phyloP scores from a whole-genome alignment of 768 basidiomycete species.

The Amanita rimosa region DNA sequence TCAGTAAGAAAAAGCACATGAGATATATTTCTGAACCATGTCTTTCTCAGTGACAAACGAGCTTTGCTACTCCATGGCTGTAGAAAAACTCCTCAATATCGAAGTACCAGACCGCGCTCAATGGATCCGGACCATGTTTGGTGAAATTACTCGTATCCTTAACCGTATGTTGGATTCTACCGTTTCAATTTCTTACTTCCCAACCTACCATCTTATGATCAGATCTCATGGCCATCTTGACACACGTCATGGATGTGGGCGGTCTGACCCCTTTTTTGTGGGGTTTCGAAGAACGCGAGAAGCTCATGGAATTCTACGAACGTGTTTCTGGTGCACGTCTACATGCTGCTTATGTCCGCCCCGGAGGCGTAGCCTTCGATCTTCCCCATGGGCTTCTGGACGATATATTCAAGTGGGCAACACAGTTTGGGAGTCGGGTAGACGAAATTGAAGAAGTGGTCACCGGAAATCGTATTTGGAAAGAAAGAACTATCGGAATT shows the following conservation, averaged over 20 bases:
- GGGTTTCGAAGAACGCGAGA: slow-evolving; percentile 99
- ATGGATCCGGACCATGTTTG: slow-evolving; percentile 96
- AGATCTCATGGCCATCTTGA: slow-evolving; percentile 96
- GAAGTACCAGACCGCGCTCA: slow-evolving; percentile 95
- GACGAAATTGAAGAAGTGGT: slow-evolving; percentile 99
- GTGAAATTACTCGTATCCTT: slow-evolving; percentile 91
- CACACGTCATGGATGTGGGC: slow-evolving; percentile 96
- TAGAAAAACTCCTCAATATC: slow-evolving; percentile 96
- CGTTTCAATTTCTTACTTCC: slow-evolving; percentile 2
- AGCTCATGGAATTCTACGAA: slow-evolving; percentile 99
- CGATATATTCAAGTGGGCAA: slow-evolving; percentile 97
- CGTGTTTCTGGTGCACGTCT: slow-evolving; percentile 96
- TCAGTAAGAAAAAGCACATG: background rate
- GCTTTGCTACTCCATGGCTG: slow-evolving; percentile 91
- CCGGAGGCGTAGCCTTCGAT: slow-evolving; percentile 96
- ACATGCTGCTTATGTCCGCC: slow-evolving; percentile 95
- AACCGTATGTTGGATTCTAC: slow-evolving; percentile 53
- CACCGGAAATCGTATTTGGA: slow-evolving; percentile 98
- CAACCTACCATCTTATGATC: background rate
- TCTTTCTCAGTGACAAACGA: slow-evolving; percentile 91
- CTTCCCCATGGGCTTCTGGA: slow-evolving; percentile 97
- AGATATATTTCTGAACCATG: slow-evolving; percentile 3
- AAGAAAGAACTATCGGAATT: slow-evolving; percentile 83
- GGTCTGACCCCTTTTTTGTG: slow-evolving; percentile 97
- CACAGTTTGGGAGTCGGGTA: slow-evolving; percentile 81